Evolutionary conservation across 352 stramenopile genomes (phyloP), one percentile per base, ranked within the genome.

Genomic region (Hyaloperonospora arabidopsidis): DNA sequence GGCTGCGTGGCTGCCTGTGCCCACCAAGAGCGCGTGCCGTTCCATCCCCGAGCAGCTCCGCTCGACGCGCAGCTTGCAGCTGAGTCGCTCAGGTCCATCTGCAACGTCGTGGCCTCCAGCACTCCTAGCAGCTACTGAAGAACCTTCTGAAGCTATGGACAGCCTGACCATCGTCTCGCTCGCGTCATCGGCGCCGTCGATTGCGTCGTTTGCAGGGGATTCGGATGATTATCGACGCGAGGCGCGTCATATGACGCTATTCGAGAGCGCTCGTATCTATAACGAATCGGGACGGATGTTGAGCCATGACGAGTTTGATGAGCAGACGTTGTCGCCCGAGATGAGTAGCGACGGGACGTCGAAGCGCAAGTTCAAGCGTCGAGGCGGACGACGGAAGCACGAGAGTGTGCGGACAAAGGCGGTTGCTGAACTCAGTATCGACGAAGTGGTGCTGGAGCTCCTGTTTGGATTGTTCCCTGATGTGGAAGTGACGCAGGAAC

Each of bases 211-310:
- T 29, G 51, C 67, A 41, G 70, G 47, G 34, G 55, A 67, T 38
- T 68, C 65, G 34, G 47, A 65, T 49, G 54, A 58, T 2, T 56
- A 63, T 52, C 73, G 74, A 55, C 74, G 74, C 7, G 74, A 78
- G 44, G 65, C 63, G 25, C 71, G 78, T 5, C 74, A 68, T 5
- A 82, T 92, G 66, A 92, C 82, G 41, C 70, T 92, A 3, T 90
- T 92, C 45, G 82, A 92, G 34, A 88, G 72, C 56, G 82, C 82
- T 7, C 65, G 72, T 25, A 77, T 92, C 59, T 89, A 83, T 61
- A 88, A 89, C 54, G 74, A 87, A 46, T 74, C 77, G 0, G 82
- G 82, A 15, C 68, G 76, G 40, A 46, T 88, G 55, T 67, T 92
- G 13, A 89, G 62, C 29, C 82, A 87, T 48, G 77, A 89, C 44